Evolutionary conservation across 805 yeast species (phyloP).

Genomic region (Naumovozyma baii): DNA sequence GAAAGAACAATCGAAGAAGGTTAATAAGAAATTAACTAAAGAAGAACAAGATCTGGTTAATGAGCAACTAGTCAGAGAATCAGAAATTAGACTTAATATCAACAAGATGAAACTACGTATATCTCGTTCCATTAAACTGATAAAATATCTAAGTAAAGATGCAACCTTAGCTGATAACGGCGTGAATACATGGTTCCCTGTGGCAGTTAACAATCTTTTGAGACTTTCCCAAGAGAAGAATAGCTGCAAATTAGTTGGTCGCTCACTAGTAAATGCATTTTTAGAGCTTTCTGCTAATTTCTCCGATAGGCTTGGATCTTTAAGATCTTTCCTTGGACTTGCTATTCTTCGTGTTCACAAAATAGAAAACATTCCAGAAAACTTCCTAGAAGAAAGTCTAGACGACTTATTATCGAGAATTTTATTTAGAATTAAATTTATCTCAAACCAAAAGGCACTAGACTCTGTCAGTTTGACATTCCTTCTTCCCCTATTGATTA

Average conservation of each 20-base stretch:
- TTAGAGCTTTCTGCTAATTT: constrained; percentile 44
- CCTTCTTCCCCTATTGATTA: constrained; percentile 61
- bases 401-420: constrained; percentile 51
- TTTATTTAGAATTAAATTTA: constrained; percentile 64
- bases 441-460: constrained; percentile 62
- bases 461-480: constrained; percentile 63
- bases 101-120: constrained; percentile 31
- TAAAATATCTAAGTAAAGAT: constrained; percentile 44
- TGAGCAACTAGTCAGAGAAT: constrained; percentile 56
- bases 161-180: constrained; percentile 54
- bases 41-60: constrained; percentile 63
- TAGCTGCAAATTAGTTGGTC: constrained; percentile 33
- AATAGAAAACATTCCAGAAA: constrained; percentile 37
- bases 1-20: constrained; percentile 52
- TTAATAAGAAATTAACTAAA: constrained; percentile 51
- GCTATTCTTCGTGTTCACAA: constrained; percentile 54
- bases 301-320: constrained; percentile 42
- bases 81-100: constrained; percentile 42
- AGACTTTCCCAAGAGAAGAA: constrained; percentile 33
- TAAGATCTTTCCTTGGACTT: constrained; percentile 51
- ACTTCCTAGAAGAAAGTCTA: constrained; percentile 42
- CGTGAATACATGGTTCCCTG: constrained; percentile 58
- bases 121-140: constrained; percentile 42
- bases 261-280: constrained; percentile 40
- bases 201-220: constrained; percentile 45